Evolutionary conservation across 2,329 filamentous ascomycete species (phyloP).

Genomic region (Neodidymelliopsis sp.): DNA sequence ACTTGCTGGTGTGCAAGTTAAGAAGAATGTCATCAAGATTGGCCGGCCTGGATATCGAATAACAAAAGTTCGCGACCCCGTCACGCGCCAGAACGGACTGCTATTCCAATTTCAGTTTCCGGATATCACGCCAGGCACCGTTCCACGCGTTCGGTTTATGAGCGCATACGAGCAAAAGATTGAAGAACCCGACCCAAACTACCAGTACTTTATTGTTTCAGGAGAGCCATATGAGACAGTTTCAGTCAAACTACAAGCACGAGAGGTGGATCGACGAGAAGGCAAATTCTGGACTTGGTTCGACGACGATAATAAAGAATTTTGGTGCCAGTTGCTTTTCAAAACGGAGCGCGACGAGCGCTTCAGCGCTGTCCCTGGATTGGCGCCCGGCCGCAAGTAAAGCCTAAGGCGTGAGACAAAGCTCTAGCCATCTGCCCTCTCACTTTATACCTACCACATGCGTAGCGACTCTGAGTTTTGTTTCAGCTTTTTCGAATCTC

Average conservation of each 20-base stretch:
- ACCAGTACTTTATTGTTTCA: conserved; percentile 92
- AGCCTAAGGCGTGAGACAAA: conserved; percentile 3
- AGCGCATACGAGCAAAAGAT: conserved; percentile 95
- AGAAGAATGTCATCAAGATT: conserved; percentile 90
- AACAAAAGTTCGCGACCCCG: conserved; percentile 89
- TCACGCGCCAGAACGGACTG: conserved; percentile 86
- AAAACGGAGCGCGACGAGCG: conserved; percentile 97
- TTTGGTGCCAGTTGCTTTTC: conserved; percentile 97
- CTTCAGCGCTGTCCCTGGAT: conserved; percentile 72
- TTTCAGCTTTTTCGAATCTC: not conserved
- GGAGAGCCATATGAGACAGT: conserved; percentile 99
- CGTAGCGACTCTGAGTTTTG: not conserved
- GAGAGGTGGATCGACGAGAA: conserved; percentile 89
- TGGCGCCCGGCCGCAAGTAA: conserved; percentile 60
- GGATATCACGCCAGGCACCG: conserved; percentile 78
- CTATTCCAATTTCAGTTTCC: conserved; percentile 98
- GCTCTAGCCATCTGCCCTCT: not conserved
- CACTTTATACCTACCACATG: not conserved
- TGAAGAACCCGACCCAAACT: conserved; percentile 89
- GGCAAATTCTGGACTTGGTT: conserved; percentile 94
- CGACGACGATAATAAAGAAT: conserved; percentile 94
- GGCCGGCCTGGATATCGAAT: conserved; percentile 97
- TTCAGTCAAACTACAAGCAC: conserved; percentile 91
- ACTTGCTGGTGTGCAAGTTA: conserved; percentile 70
- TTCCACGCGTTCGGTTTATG: conserved; percentile 93